A percentile compares a stretch with the other conserved stretches of the same genome.
These are phyloP conservation scores for Clitoria ternatea DNA, from an alignment of 306 rosid species.

Conservation along the genomic window DNA sequence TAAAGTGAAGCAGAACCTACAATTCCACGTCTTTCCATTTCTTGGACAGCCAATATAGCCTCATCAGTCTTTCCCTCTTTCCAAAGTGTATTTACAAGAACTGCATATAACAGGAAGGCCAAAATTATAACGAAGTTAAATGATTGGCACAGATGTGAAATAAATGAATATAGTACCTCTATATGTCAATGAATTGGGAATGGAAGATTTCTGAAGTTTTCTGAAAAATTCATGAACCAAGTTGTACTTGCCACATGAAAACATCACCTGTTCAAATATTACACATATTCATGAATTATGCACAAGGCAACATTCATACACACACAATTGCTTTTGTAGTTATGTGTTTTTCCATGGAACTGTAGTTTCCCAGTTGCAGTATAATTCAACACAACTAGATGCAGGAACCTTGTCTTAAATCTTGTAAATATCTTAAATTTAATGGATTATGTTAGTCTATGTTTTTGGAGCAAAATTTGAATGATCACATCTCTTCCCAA, in stretches of 20 bases:
- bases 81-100: slow-evolving; percentile 78
- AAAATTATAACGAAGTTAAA: slow-evolving; percentile 19
- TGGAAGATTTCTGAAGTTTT: slow-evolving; percentile 69
- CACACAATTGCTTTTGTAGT: neutral
- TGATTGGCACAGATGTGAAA: slow-evolving; percentile 21
- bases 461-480: neutral
- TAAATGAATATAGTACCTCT: slow-evolving; percentile 62
- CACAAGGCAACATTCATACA: slow-evolving; percentile 8
- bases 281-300: slow-evolving; percentile 17
- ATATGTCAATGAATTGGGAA: slow-evolving; percentile 82
- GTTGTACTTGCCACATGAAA: slow-evolving; percentile 84
- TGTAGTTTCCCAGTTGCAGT: neutral
- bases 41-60: slow-evolving; percentile 58
- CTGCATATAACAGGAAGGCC: slow-evolving; percentile 46
- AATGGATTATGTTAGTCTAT: neutral
- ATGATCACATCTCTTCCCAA: neutral
- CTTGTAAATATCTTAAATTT: neutral
- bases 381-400: slow-evolving; percentile 4
- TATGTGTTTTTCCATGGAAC: slow-evolving; percentile 17
- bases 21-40: slow-evolving; percentile 89
- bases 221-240: slow-evolving; percentile 93
- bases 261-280: slow-evolving; percentile 74
- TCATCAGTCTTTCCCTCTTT: slow-evolving; percentile 85
- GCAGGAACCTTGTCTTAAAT: neutral
- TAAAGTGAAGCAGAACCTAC: slow-evolving; percentile 95